These are phyloP conservation scores for Candida gorgasii DNA, from an alignment of 805 yeast genomes.

Conservation along the genomic window DNA sequence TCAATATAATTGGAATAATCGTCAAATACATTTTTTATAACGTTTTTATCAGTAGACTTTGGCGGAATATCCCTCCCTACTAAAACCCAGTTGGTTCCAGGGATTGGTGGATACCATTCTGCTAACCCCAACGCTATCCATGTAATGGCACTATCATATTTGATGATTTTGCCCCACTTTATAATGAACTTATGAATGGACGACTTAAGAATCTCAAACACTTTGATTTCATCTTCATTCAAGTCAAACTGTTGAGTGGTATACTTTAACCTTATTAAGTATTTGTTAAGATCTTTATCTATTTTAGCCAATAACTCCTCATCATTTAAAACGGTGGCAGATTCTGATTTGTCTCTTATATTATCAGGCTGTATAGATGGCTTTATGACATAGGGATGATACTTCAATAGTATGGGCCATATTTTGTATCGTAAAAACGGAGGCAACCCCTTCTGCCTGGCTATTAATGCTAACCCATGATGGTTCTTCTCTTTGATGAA, in stretches of 20 bases:
- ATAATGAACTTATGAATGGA: slow-evolving; percentile 63
- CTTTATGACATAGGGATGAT: slow-evolving; percentile 80
- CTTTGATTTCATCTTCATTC: slow-evolving; percentile 18
- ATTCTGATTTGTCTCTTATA: slow-evolving; percentile 18
- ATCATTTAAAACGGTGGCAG: slow-evolving; percentile 9
- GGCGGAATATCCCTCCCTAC: slow-evolving; percentile 51
- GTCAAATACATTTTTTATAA: slow-evolving; percentile 32
- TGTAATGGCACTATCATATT: slow-evolving; percentile 78
- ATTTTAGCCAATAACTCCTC: slow-evolving; percentile 39
- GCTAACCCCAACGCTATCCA: slow-evolving; percentile 90
- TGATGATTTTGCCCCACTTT: slow-evolving; percentile 78
- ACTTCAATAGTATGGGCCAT: slow-evolving; percentile 81
- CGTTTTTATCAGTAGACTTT: slow-evolving; percentile 15
- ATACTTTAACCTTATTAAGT: slow-evolving; percentile 49
- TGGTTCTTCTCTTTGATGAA: slow-evolving; percentile 63
- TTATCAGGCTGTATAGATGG: slow-evolving; percentile 72
- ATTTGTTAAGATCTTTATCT: slow-evolving; percentile 59
- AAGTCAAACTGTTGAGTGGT: slow-evolving; percentile 17
- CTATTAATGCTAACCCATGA: slow-evolving; percentile 73
- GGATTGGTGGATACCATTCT: slow-evolving; percentile 80
- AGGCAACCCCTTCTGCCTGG: slow-evolving; percentile 84
- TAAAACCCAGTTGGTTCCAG: slow-evolving; percentile 52
- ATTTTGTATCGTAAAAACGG: slow-evolving; percentile 73
- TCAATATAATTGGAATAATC: slow-evolving; percentile 42
- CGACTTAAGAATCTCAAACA: slow-evolving; percentile 56